These are phyloP conservation scores for Hymenoscyphus fructigenus DNA, from an alignment of 2,329 filamentous ascomycete species.

Conservation along the genomic window DNA sequence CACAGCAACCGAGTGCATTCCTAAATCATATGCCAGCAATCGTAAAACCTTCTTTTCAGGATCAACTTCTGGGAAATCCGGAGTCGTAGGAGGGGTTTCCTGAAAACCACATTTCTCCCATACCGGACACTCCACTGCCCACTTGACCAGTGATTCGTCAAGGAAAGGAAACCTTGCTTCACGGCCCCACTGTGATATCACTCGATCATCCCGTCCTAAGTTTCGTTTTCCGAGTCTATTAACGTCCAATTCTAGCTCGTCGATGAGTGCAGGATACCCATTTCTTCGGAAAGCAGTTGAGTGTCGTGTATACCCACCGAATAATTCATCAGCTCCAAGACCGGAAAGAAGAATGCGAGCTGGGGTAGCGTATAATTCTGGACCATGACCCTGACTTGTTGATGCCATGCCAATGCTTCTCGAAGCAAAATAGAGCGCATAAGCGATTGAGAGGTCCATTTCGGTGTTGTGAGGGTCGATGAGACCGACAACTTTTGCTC, in stretches of 20 bases:
- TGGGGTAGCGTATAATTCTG: slow-evolving; percentile 58
- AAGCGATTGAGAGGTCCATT: slow-evolving; percentile 96
- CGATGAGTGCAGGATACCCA: slow-evolving; percentile 70
- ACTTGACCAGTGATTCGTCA: slow-evolving; percentile 81
- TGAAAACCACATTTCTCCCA: slow-evolving; percentile 88
- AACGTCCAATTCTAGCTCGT: slow-evolving; percentile 85
- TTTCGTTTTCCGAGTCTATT: slow-evolving; percentile 88
- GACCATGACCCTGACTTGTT: slow-evolving; percentile 14
- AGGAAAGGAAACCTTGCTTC: slow-evolving; percentile 90
- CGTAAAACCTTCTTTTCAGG: slow-evolving; percentile 80
- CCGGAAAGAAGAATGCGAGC: slow-evolving; percentile 88
- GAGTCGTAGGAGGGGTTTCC: slow-evolving; percentile 26
- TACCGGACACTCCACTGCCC: slow-evolving; percentile 72
- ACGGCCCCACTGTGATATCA: slow-evolving; percentile 83
- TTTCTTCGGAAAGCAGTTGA: slow-evolving; percentile 68
- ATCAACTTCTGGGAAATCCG: slow-evolving; percentile 52
- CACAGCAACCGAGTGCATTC: slow-evolving; percentile 67
- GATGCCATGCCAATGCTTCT: slow-evolving; percentile 57
- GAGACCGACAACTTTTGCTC: slow-evolving; percentile 67
- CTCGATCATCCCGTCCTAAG: slow-evolving; percentile 87
- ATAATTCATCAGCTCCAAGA: slow-evolving; percentile 92
- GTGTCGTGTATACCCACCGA: slow-evolving; percentile 89
- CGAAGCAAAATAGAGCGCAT: slow-evolving; percentile 92
- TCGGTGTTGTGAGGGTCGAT: slow-evolving; percentile 96
- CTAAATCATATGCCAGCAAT: slow-evolving; percentile 71